Conservation (phyloP, 495 filamentous ascomycete species). For the Trichoderma erinaceum region DNA sequence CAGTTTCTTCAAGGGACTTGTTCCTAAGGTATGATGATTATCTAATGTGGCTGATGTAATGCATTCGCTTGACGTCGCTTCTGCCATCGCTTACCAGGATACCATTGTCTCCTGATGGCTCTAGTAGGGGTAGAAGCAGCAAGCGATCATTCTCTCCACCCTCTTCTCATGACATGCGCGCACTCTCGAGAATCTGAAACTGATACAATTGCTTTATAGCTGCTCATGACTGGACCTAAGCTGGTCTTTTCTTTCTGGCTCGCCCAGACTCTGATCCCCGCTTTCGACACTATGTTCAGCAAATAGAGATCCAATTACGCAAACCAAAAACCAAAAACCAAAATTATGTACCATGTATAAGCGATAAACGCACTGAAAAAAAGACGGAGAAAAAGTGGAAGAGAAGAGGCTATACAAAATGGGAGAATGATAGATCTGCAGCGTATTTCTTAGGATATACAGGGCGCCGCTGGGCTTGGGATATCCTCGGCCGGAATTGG, state of each 20-base stretch:
- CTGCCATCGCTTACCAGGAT: not conserved
- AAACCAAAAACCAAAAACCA: not conserved
- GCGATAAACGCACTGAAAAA: not conserved
- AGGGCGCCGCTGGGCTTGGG: constrained; percentile 4
- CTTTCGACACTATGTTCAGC: constrained; percentile 41
- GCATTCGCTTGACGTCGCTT: not conserved
- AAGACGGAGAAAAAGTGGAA: not conserved
- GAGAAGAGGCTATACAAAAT: not conserved
- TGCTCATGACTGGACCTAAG: constrained; percentile 98
- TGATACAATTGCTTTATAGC: constrained; percentile 32
- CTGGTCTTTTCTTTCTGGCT: constrained; percentile 99
- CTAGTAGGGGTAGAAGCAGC: not conserved
- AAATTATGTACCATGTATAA: not conserved
- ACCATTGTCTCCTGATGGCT: not conserved
- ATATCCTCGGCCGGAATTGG: constrained; percentile 1
- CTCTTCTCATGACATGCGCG: not conserved
- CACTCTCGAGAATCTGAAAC: not conserved
- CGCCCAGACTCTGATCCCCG: constrained; percentile 81
- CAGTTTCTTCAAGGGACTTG: constrained; percentile 95
- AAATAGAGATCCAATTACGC: not conserved
- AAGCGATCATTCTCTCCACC: not conserved
- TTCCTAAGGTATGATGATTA: constrained; percentile 62
- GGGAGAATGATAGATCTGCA: not conserved
- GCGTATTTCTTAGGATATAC: not conserved
- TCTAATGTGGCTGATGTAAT: not conserved